A percentile compares a stretch with the other conserved stretches of the same genome.
Conservation (phyloP, 805 yeast genomes). For the Saccharomycopsis sp. region DNA sequence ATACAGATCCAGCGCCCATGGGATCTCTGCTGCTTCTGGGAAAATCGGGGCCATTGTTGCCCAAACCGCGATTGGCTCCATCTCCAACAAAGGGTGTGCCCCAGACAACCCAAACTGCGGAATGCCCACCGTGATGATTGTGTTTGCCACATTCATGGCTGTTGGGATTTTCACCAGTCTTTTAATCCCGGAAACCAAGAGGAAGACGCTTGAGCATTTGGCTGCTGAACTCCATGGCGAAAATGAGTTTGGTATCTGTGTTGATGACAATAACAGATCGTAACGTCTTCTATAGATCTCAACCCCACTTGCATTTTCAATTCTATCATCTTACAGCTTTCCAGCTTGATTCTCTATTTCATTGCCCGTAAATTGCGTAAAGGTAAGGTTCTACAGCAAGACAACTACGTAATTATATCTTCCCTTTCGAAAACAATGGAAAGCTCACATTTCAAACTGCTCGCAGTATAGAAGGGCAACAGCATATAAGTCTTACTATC, state of each 20-base stretch:
- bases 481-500: no score
- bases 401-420: no score
- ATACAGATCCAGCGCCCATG: constrained; percentile 92
- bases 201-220: constrained; percentile 81
- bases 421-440: no score
- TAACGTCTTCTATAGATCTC: no score
- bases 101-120: constrained; percentile 56
- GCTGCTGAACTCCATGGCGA: constrained; percentile 79
- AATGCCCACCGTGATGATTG: constrained; percentile 89
- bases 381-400: no score
- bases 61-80: constrained; percentile 78
- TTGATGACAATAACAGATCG: no score
- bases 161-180: constrained; percentile 58
- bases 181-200: constrained; percentile 82
- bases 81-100: constrained; percentile 70
- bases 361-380: no score
- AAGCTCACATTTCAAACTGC: no score
- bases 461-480: no score
- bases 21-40: constrained; percentile 88
- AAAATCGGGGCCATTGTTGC: constrained; percentile 91
- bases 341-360: no score
- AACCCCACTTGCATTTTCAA: no score
- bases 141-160: constrained; percentile 89
- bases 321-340: no score
- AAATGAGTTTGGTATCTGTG: constrained; percentile 35